A percentile compares a stretch with the other conserved stretches of the same genome.
Conservation (phyloP, 164 flowering plant genomes). For the Brasenia schreberi region DNA sequence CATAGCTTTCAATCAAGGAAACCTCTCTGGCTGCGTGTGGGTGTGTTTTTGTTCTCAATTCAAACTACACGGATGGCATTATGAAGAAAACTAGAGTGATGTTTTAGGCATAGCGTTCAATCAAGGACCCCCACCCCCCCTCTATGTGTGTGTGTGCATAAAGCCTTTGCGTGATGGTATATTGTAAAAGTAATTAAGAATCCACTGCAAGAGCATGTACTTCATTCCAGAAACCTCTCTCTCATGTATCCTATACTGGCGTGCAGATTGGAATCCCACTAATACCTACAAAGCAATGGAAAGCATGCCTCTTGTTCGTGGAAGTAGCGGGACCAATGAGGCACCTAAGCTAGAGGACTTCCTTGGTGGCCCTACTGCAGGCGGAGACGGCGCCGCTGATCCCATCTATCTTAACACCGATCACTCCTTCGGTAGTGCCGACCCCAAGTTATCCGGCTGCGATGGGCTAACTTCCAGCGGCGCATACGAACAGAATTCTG, state of each 20-base stretch:
- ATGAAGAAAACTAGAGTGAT: too few relatives aligned
- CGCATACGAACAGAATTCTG: constrained; percentile 7
- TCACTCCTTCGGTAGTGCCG: constrained; percentile 10
- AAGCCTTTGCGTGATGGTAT: too few relatives aligned
- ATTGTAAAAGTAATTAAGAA: not conserved
- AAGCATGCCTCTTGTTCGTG: constrained; percentile 1
- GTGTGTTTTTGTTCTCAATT: too few relatives aligned
- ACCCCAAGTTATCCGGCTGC: constrained; percentile 15
- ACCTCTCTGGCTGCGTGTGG: not conserved
- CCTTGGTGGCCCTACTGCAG: constrained; percentile 44
- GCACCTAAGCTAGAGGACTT: constrained; percentile 86
- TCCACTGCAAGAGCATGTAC: not conserved
- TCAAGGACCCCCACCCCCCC: not conserved
- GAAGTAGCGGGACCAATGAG: constrained; percentile 22
- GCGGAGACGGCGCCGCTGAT: not conserved
- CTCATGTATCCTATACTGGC: not conserved
- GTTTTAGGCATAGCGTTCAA: too few relatives aligned
- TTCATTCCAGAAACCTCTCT: not conserved
- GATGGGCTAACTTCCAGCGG: constrained; percentile 3
- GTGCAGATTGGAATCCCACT: constrained; percentile 50
- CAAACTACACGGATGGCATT: too few relatives aligned
- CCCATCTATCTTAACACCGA: not conserved
- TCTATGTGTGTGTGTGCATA: too few relatives aligned
- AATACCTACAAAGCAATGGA: not conserved
- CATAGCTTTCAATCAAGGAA: too few relatives aligned